Base-by-base conservation (phyloP, 176 grass and related monocot species). In the sorghum (Sorghum bicolor) region DNA sequence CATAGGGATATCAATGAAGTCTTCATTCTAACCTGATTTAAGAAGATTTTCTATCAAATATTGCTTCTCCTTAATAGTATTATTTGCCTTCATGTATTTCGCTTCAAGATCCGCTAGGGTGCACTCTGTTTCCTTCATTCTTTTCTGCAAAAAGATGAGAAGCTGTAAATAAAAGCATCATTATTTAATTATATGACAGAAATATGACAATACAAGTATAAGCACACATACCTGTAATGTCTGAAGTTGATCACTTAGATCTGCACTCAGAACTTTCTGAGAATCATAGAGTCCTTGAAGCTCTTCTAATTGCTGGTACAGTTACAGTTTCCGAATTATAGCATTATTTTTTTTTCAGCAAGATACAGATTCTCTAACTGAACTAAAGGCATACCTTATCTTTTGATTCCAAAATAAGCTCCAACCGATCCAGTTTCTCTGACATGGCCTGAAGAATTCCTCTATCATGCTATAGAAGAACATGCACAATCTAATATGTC, bases 11-110 rank as follows among this genome's bases (percentile, higher is more conserved):
- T 31, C 22, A 30, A 64, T 78, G 50, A 32, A 78, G 29, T 50
- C 33, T 66, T 67, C 31, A 75, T 76, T 28, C 82, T 89, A 48
- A 94, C 92, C 94, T 82, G 94, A 92, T 85, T 90, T 90, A 40
- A 92, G 85, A 63, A 97, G 89, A 84, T 88, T 89, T 58, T 72
- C 74, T 82, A 97, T 88, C 65, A 97, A 52, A 90, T 88, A 94
- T 79, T 97, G 91, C 67, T 97, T 97, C 66, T 92, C 91, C 61
- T 92, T 90, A 61, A 97, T 94, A 79, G 87, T 88, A 47, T 65
- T 73, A 26, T 83, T 91, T 86, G 91, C 94, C 65, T 92, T 82
- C 24, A 57, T 74, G 74, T 90, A 86, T 82, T 53, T 94, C 58
- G 92, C 87, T 88, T 94, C 85, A 86, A 90, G 71, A 16, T 87